These are phyloP conservation scores for Pontederia paniculata DNA, from an alignment of 176 grass and related monocot species.

Conservation along the genomic window DNA sequence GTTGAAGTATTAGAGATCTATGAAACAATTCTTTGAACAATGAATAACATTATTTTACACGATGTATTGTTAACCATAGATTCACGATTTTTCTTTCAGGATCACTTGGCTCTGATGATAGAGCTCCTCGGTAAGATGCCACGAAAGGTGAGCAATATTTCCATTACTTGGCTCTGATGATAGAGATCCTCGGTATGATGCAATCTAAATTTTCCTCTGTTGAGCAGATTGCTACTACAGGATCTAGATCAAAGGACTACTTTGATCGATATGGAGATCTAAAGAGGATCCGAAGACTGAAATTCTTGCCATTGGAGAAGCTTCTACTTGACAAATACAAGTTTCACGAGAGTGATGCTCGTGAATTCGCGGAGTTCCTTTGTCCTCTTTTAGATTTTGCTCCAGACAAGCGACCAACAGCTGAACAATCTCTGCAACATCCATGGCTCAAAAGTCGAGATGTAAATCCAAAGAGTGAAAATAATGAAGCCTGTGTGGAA, in stretches of 20 bases:
- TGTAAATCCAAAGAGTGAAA: slow-evolving; percentile 6
- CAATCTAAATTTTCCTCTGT: slow-evolving; percentile 17
- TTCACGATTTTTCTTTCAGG: slow-evolving; percentile 26
- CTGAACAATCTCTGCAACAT: slow-evolving; percentile 6
- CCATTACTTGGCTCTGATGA: neutral
- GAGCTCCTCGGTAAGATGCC: slow-evolving; percentile 86
- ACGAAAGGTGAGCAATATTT: slow-evolving; percentile 52
- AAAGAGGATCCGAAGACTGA: slow-evolving; percentile 82
- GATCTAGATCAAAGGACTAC: slow-evolving; percentile 77
- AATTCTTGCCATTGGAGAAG: slow-evolving; percentile 56
- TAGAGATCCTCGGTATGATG: too few species aligned
- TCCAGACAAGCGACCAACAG: slow-evolving; percentile 30
- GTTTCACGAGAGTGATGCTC: slow-evolving; percentile 48
- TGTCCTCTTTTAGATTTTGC: slow-evolving; percentile 64
- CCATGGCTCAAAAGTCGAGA: neutral
- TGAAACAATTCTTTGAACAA: too few species aligned
- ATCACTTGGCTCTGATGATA: slow-evolving; percentile 99
- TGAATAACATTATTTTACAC: too few species aligned
- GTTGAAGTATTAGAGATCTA: too few species aligned
- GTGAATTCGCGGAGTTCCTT: slow-evolving; percentile 56
- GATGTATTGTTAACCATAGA: too few species aligned
- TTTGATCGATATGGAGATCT: slow-evolving; percentile 92
- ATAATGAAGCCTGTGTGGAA: slow-evolving; percentile 1
- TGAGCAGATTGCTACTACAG: slow-evolving; percentile 63
- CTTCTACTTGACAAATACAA: slow-evolving; percentile 72